Percentiles rank a stretch among this genome's conserved stretches.
These are phyloP conservation scores for Cicer yamashitae DNA, from an alignment of 306 rosid genomes.

Conservation along the genomic window DNA sequence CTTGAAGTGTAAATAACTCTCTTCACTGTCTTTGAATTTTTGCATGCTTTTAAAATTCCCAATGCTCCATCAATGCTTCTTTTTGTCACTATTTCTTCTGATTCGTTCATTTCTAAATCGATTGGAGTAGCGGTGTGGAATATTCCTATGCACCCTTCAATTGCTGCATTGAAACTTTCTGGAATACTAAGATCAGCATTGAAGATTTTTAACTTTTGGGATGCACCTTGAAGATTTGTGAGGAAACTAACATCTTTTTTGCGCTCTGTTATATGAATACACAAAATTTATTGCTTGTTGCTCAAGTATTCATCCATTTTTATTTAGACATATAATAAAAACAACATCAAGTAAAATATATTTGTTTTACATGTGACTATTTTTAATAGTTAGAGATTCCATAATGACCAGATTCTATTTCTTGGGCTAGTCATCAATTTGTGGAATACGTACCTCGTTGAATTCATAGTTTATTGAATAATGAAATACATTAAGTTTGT, in stretches of 20 bases:
- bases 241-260: conserved; percentile 51
- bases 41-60: conserved; percentile 58
- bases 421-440: no score
- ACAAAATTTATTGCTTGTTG: no score
- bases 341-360: no score
- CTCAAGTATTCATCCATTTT: no score
- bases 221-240: conserved; percentile 58
- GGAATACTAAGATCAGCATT: conserved; percentile 61
- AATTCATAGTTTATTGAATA: no score
- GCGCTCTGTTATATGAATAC: background rate
- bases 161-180: conserved; percentile 53
- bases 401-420: no score
- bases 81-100: conserved; percentile 51
- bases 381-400: no score
- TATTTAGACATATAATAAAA: no score
- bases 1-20: conserved; percentile 70
- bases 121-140: conserved; percentile 60
- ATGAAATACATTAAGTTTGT: no score
- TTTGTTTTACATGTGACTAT: no score
- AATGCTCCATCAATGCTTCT: conserved; percentile 59
- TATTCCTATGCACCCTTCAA: conserved; percentile 64
- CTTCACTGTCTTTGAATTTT: conserved; percentile 54
- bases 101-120: conserved; percentile 42
- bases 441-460: no score
- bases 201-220: conserved; percentile 56